Evolutionary conservation across 2,329 filamentous ascomycete genomes (phyloP).

Genomic region (Fusarium sambucinum): DNA sequence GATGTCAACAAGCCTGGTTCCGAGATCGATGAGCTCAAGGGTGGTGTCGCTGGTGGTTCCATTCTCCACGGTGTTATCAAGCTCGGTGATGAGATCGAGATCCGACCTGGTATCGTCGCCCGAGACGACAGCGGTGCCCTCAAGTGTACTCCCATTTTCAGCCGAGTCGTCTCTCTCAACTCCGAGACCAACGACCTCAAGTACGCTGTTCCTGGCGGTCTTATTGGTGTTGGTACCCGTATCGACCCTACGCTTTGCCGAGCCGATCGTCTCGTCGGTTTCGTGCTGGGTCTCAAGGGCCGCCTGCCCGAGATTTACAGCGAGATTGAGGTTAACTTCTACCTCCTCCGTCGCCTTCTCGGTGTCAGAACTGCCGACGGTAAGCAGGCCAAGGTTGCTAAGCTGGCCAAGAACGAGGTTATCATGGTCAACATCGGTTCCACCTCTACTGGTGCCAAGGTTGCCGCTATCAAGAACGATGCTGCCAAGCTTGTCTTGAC

Average conservation of each 20-base stretch:
- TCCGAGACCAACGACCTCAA: conserved; percentile 98
- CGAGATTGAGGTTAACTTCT: conserved; percentile 99
- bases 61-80: conserved; percentile 98
- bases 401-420: conserved; percentile 97
- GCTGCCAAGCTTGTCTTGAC: conserved; percentile 94
- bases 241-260: conserved; percentile 98
- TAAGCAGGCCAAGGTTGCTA: conserved; percentile 99
- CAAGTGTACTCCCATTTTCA: conserved; percentile 97
- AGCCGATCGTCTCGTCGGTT: conserved; percentile 98
- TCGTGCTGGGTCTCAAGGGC: conserved; percentile 95
- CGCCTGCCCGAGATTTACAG: conserved; percentile 96
- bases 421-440: conserved; percentile 99
- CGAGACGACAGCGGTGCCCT: conserved; percentile 94
- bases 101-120: conserved; percentile 97
- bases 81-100: conserved; percentile 97
- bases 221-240: conserved; percentile 97
- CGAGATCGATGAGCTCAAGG: conserved; percentile 98
- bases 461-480: conserved; percentile 96
- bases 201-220: conserved; percentile 95
- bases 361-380: conserved; percentile 98
- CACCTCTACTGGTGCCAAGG: conserved; percentile 96
- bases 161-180: conserved; percentile 92
- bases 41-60: conserved; percentile 96
- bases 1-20: conserved; percentile 99
- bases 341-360: conserved; percentile 90